A percentile compares a stretch with the other conserved stretches of the same genome.
Evolutionary conservation across 768 basidiomycete genomes (phyloP).

Genomic region (Trametes punicea): DNA sequence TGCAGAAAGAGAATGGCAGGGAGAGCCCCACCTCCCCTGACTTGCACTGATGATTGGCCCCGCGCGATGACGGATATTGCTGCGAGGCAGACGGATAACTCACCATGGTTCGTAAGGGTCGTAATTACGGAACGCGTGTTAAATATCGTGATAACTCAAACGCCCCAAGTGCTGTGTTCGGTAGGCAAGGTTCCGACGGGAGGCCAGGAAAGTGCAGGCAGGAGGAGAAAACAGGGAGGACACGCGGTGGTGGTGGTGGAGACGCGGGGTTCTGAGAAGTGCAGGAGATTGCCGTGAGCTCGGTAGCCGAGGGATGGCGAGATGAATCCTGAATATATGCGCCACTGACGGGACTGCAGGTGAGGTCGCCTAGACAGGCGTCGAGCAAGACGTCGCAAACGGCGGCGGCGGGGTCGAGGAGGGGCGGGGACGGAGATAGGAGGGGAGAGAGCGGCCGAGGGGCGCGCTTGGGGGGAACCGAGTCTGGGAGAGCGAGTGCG

Average conservation of each 20-base stretch:
- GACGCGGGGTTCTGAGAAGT: slow-evolving; percentile 5
- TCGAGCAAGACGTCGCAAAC: slow-evolving; percentile 1
- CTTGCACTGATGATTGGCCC: slow-evolving; percentile 12
- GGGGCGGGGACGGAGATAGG: background rate
- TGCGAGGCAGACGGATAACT: slow-evolving; percentile 12
- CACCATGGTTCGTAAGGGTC: slow-evolving; percentile 20
- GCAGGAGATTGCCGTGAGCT: slow-evolving; percentile 11
- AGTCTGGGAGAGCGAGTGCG: background rate
- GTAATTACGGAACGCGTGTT: slow-evolving; percentile 7
- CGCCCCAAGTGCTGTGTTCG: background rate
- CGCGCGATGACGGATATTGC: slow-evolving; percentile 15
- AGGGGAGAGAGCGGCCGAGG: slow-evolving; percentile 6
- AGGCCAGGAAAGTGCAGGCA: background rate
- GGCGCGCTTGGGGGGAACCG: background rate
- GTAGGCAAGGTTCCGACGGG: background rate
- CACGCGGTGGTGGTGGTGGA: slow-evolving; percentile 12
- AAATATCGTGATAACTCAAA: slow-evolving; percentile 17
- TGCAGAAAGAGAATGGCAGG: background rate
- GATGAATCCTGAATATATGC: slow-evolving; percentile 1
- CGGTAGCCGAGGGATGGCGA: slow-evolving; percentile 8
- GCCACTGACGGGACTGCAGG: slow-evolving; percentile 1
- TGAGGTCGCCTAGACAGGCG: slow-evolving; percentile 3
- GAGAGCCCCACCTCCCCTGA: slow-evolving; percentile 16
- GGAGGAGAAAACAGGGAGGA: background rate
- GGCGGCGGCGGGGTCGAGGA: background rate